Evolutionary conservation across 441 rosid genomes (phyloP), one percentile per base, ranked within the genome.

Genomic region (Pelargonium fulgidum): DNA sequence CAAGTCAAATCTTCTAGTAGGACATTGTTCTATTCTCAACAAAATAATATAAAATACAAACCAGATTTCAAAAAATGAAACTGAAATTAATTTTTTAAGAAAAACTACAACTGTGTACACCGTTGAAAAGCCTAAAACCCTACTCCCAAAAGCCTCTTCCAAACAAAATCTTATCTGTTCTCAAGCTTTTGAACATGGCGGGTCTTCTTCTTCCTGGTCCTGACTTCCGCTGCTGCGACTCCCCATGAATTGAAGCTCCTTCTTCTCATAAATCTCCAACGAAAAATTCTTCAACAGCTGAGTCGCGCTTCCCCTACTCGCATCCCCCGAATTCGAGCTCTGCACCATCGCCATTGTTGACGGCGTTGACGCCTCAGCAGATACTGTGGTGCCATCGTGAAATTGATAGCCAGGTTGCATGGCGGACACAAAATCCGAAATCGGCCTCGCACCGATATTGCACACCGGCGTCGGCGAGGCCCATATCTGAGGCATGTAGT

Each of bases 201-300:
- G 52, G 10, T 47, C 52, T 47, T 47, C 52, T 47, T 47, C 52
- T 47, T 47, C 52, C 3, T 47, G 52, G 0, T 47, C 52, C 11
- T 11, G 11, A 13, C 12, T 10, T 11, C n/a, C 52, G 11, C 52
- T 47, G 52, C n/a, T 47, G 3, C 52, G 2, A 47, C 52, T 0
- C 52, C 85, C 85, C 65, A 89, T 65, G 71, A 84, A 89, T 70
- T 82, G 92, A 70, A 85, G 87, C 79, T 87, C 89, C 62, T 77
- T 85, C 75, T 78, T 87, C 42, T 87, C 96, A 70, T 75, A 73
- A 74, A 86, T 82, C 83, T 82, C 86, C 82, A 86, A 56, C 14
- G 91, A 81, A 67, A 89, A 86, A 62, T 83, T 93, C 65, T 82
- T 82, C 3, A 83, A 78, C 84, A 79, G 70, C 59, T 77, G 80